Percentiles rank a stretch among this genome's conserved stretches.
These are phyloP conservation scores for Cystobasidium slooffiae DNA, from an alignment of 1,284 basidiomycete genomes.

Conservation along the genomic window DNA sequence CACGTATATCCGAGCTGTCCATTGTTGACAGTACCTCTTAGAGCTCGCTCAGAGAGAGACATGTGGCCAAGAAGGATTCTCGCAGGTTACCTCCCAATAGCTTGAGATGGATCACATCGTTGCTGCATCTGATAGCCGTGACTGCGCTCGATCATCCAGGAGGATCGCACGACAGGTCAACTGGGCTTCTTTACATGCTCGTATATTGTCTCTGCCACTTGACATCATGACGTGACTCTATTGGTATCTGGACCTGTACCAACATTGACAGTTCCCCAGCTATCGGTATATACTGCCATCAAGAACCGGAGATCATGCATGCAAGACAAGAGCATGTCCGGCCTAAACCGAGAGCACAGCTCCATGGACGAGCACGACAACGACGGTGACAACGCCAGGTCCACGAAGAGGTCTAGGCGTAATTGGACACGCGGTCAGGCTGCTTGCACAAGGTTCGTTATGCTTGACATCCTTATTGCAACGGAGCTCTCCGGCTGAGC, in stretches of 20 bases:
- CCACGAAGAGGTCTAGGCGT: background rate
- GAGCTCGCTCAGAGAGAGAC: no score
- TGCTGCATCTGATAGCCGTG: no score
- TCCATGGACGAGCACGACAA: conserved; percentile 15
- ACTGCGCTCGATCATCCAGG: no score
- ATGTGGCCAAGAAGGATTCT: no score
- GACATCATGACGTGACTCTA: background rate
- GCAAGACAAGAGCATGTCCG: background rate
- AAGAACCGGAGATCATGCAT: background rate
- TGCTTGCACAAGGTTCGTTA: conserved; percentile 1
- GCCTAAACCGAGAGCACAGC: background rate
- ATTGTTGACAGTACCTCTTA: no score
- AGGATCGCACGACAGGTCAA: no score
- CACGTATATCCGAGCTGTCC: no score
- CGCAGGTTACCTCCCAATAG: no score
- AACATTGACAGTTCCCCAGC: background rate
- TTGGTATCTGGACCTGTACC: background rate
- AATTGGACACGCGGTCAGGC: conserved; percentile 18
- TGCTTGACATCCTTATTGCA: background rate
- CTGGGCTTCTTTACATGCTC: no score
- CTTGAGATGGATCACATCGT: no score
- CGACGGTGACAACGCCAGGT: background rate
- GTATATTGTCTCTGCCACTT: no score
- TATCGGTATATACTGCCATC: background rate
- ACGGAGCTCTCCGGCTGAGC: background rate